Conservation (phyloP, 306 rosid species). For the Acacia confusa region DNA sequence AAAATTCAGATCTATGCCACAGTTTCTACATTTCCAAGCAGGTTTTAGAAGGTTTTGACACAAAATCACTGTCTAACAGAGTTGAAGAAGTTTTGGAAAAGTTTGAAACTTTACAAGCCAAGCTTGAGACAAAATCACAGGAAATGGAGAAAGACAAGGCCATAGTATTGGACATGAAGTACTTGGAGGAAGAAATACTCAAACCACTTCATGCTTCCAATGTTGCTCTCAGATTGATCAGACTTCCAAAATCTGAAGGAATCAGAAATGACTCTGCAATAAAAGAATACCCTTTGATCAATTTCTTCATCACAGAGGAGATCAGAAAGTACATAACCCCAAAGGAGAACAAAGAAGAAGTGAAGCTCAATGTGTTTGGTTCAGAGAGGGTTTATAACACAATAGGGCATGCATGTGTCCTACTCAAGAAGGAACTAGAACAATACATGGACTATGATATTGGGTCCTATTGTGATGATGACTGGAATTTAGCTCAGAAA, state of each 20-base stretch:
- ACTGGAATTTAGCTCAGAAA: slow-evolving; percentile 84
- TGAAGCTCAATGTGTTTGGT: slow-evolving; percentile 65
- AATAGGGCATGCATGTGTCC: slow-evolving; percentile 86
- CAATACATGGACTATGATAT: slow-evolving; percentile 89
- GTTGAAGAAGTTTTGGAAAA: slow-evolving; percentile 60
- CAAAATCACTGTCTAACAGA: slow-evolving; percentile 57
- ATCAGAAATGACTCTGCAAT: slow-evolving; percentile 41
- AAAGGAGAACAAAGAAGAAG: slow-evolving; percentile 62
- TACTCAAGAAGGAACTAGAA: slow-evolving; percentile 67
- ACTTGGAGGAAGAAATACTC: slow-evolving; percentile 68
- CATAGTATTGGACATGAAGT: slow-evolving; percentile 45
- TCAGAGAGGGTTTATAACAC: slow-evolving; percentile 67
- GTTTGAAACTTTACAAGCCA: slow-evolving; percentile 65
- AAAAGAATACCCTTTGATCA: slow-evolving; percentile 79
- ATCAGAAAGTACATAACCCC: slow-evolving; percentile 88
- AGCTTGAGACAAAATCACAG: slow-evolving; percentile 60
- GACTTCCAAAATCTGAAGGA: slow-evolving; percentile 57
- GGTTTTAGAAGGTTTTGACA: slow-evolving; percentile 56
- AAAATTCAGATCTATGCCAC: slow-evolving; percentile 61
- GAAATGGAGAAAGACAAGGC: slow-evolving; percentile 63
- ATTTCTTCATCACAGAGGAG: slow-evolving; percentile 74
- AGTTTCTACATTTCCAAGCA: slow-evolving; percentile 48
- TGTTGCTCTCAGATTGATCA: slow-evolving; percentile 68
- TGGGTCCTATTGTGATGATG: slow-evolving; percentile 91
- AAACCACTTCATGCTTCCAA: slow-evolving; percentile 76